Evolutionary conservation across 768 basidiomycete species (phyloP).

Genomic region (Trametopsis cervina): DNA sequence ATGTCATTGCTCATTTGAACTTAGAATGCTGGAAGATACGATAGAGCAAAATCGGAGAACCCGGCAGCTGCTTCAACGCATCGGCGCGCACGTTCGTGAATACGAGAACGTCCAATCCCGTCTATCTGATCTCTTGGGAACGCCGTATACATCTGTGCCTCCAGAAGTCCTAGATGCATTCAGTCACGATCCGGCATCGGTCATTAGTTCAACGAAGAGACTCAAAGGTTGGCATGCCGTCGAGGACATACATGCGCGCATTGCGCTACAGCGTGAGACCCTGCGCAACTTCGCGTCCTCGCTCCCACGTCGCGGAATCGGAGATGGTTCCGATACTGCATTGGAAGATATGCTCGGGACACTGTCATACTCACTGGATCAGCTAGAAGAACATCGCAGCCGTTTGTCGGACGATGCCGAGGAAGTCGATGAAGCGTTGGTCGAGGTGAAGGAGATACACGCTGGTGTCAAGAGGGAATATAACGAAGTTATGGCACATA

Average conservation of each 20-base stretch:
- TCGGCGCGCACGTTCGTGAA: conserved; percentile 56
- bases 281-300: conserved; percentile 18
- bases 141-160: conserved; percentile 45
- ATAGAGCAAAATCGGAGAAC: conserved; percentile 58
- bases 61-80: conserved; percentile 60
- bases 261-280: conserved; percentile 50
- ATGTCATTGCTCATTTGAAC: neutral
- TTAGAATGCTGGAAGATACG: conserved; percentile 55
- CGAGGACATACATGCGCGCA: conserved; percentile 64
- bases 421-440: conserved; percentile 42
- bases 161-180: conserved; percentile 67
- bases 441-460: conserved; percentile 49
- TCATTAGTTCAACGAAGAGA: conserved; percentile 57
- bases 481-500: conserved; percentile 56
- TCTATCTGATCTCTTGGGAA: conserved; percentile 40
- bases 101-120: conserved; percentile 55
- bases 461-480: conserved; percentile 54
- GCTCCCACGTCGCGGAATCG: neutral
- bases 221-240: conserved; percentile 64
- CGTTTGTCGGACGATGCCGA: conserved; percentile 40
- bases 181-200: conserved; percentile 71
- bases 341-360: conserved; percentile 48
- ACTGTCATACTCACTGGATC: conserved; percentile 42
- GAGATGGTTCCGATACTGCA: conserved; percentile 26
- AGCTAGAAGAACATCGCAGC: conserved; percentile 40